These are phyloP conservation scores for Solanum rostratum DNA, from an alignment of 257 asterid species.

Conservation along the genomic window DNA sequence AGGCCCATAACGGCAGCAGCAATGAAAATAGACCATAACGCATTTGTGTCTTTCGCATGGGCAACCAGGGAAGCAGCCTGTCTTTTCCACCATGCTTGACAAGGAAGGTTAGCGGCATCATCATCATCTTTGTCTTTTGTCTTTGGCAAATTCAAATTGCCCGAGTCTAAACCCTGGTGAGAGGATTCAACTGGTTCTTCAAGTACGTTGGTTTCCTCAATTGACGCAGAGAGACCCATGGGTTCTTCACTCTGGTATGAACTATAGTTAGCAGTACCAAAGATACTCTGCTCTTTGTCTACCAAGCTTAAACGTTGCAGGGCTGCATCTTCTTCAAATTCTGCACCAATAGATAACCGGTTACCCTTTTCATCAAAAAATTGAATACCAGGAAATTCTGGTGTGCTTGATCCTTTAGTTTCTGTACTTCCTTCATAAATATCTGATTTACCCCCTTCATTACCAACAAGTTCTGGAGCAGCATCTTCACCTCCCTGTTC, in stretches of 20 bases:
- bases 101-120: slow-evolving; percentile 51
- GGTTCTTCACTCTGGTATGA: slow-evolving; percentile 26
- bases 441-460: slow-evolving; percentile 15
- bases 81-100: slow-evolving; percentile 94
- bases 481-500: slow-evolving; percentile 26
- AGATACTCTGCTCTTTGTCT: slow-evolving; percentile 25
- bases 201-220: slow-evolving; percentile 19
- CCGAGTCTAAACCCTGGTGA: slow-evolving; percentile 23
- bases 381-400: slow-evolving; percentile 25
- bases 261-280: slow-evolving; percentile 23
- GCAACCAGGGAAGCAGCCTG: slow-evolving; percentile 45
- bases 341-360: slow-evolving; percentile 12
- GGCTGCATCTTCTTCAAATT: slow-evolving; percentile 7
- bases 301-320: neutral
- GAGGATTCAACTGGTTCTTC: slow-evolving; percentile 19
- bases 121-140: slow-evolving; percentile 18
- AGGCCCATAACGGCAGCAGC: slow-evolving; percentile 92
- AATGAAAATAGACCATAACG: slow-evolving; percentile 75
- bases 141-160: slow-evolving; percentile 15
- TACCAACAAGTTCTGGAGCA: slow-evolving; percentile 11
- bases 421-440: slow-evolving; percentile 16
- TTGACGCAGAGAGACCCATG: slow-evolving; percentile 14
- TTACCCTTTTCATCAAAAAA: slow-evolving; percentile 26
- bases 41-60: slow-evolving; percentile 71
- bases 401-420: slow-evolving; percentile 11